Evolutionary conservation across 148 eudicot species (phyloP), one percentile per base, ranked within the genome.

Genomic region (Selenicereus undatus): DNA sequence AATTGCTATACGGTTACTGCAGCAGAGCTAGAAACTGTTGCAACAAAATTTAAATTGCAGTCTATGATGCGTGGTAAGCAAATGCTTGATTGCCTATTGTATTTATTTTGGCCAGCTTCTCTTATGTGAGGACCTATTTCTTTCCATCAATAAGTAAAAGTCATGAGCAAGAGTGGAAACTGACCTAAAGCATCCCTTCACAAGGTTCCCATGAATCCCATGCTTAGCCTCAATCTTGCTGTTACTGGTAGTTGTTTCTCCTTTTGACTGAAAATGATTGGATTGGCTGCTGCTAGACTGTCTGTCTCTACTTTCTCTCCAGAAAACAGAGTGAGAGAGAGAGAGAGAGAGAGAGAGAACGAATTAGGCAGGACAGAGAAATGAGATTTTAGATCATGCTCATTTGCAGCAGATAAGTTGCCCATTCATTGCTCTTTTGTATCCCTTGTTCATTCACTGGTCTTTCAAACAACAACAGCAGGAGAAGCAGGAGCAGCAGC

Each of bases 51-150:
- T 77, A 89, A 81, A 56, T 90, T 94, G 83, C 85, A 88, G 78
- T 97, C 99, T 75, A 97, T 97, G 97, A 94, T 94, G 99, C 91
- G 99, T 87, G 98, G 99, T 96, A 88, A 12, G 74, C 71, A 51
- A 51, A 35, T 60, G 26, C 17, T 75, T 72, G 13, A 27, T 42
- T 26, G 27, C 45, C 32, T 17, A 32, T 24, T 42, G 50, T 50
- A 16, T 52, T 32, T 50, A 12, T 12, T 20, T 64, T 50, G 65
- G 72, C 66, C 26, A 65, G 8, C 58, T 56, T 30, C 43, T 39
- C 8, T 75, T 24, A 17, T 45, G 24, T 43, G 27, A 26, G 8
- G n/a, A 30, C 69, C 35, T 22, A 20, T 48, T 48, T 68, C 36
- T 17, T 64, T 8, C 18, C 68, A 45, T 21, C 58, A 12, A 5